Conservation (phyloP, 805 yeast genomes). For the Starmerella khaoyaiensis region DNA sequence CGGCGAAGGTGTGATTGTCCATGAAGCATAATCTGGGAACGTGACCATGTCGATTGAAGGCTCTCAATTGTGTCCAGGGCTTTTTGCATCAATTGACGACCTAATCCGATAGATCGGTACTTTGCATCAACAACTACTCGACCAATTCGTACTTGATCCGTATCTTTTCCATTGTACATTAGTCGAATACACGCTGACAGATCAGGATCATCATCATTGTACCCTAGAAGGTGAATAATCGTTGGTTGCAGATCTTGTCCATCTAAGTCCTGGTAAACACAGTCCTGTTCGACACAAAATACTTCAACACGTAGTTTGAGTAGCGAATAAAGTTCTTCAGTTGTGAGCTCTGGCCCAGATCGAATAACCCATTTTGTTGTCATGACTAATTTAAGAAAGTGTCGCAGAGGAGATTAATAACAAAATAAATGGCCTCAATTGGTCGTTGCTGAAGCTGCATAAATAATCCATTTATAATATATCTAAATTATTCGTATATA, state of each 20-base stretch:
- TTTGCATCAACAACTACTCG: conserved; percentile 16
- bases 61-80: conserved; percentile 4
- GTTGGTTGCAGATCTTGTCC: conserved; percentile 15
- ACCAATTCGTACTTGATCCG: conserved; percentile 13
- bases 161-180: conserved; percentile 5
- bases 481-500: too few relatives aligned
- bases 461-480: too few relatives aligned
- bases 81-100: conserved; percentile 11
- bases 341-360: conserved; percentile 12
- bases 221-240: conserved; percentile 15
- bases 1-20: conserved; percentile 19
- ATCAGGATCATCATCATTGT: conserved; percentile 2
- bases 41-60: conserved; percentile 1
- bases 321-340: conserved; percentile 12
- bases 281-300: conserved; percentile 22
- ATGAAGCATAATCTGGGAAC: conserved; percentile 10
- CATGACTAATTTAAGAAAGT: background rate
- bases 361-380: conserved; percentile 9
- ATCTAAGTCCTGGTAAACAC: conserved; percentile 20
- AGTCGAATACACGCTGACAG: conserved; percentile 12
- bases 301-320: conserved; percentile 18
- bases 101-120: conserved; percentile 16
- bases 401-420: conserved; percentile 15
- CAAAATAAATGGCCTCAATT: background rate
- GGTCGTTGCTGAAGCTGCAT: background rate